phyloP scores from a whole-genome alignment of 2,329 filamentous ascomycete genomes.

The Aspergillus sp. region DNA sequence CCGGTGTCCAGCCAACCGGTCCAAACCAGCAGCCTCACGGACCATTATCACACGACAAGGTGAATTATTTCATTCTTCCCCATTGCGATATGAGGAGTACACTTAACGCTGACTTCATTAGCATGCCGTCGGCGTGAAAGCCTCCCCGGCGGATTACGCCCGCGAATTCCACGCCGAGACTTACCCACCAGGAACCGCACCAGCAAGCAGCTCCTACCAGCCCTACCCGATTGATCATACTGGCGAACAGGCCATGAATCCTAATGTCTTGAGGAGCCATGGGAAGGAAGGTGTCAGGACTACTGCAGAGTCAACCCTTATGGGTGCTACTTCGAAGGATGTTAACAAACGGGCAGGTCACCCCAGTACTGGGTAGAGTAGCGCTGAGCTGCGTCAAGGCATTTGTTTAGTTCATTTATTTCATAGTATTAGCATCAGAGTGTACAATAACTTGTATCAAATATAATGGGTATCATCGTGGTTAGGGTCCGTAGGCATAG shows the following conservation, averaged over 20 bases:
- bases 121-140: constrained; percentile 64
- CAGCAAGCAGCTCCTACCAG: constrained; percentile 49
- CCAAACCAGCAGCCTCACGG: constrained; percentile 3
- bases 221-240: constrained; percentile 41
- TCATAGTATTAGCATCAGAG: neutral
- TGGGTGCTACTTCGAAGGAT: constrained; percentile 53
- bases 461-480: constrained; percentile 8
- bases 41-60: neutral
- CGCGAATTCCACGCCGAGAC: constrained; percentile 66
- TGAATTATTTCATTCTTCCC: neutral
- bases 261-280: constrained; percentile 37
- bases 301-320: constrained; percentile 48
- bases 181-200: constrained; percentile 64
- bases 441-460: constrained; percentile 5
- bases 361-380: constrained; percentile 51
- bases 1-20: neutral
- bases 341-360: constrained; percentile 57
- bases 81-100: neutral
- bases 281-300: constrained; percentile 45
- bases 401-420: neutral
- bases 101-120: constrained; percentile 28
- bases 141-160: constrained; percentile 54
- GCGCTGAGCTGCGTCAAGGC: constrained; percentile 47
- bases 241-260: constrained; percentile 44
- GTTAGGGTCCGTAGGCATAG: neutral